Evolutionary conservation across 192 early-diverging fungal species (phyloP).

Genomic region (Gryganskiella cystojenkinii): DNA sequence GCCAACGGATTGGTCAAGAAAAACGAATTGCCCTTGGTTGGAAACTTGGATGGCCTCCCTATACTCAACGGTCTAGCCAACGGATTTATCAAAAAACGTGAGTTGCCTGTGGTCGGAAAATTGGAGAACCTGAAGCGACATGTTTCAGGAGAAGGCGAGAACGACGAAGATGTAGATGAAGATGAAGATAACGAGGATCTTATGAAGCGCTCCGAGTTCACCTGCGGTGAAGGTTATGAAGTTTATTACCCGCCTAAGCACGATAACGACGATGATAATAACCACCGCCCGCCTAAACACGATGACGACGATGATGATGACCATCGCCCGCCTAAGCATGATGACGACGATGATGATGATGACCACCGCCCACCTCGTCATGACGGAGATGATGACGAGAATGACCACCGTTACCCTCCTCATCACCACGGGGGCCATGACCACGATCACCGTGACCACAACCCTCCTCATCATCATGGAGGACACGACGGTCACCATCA

Average conservation of each 20-base stretch:
- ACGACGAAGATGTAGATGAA: neutral
- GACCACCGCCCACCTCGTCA: neutral
- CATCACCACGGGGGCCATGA: neutral
- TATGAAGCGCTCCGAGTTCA: too few relatives aligned
- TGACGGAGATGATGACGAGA: too few relatives aligned
- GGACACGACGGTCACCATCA: neutral
- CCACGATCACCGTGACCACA: neutral
- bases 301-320: neutral
- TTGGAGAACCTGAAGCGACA: neutral
- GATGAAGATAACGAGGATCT: too few relatives aligned
- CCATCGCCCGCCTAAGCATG: neutral
- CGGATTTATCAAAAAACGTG: constrained; percentile 1
- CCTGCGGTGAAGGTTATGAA: too few relatives aligned
- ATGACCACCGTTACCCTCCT: too few relatives aligned
- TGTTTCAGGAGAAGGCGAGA: neutral
- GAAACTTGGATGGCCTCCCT: neutral
- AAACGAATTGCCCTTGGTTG: neutral
- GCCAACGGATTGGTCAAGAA: neutral
- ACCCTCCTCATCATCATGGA: neutral
- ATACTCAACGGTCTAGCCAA: neutral
- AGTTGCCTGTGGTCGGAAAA: neutral
- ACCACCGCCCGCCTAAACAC: too few relatives aligned
- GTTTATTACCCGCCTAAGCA: too few relatives aligned
- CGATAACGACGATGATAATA: neutral
- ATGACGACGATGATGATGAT: neutral